phyloP scores from a whole-genome alignment of 768 basidiomycete species.

The Phaeotremella skinneri region DNA sequence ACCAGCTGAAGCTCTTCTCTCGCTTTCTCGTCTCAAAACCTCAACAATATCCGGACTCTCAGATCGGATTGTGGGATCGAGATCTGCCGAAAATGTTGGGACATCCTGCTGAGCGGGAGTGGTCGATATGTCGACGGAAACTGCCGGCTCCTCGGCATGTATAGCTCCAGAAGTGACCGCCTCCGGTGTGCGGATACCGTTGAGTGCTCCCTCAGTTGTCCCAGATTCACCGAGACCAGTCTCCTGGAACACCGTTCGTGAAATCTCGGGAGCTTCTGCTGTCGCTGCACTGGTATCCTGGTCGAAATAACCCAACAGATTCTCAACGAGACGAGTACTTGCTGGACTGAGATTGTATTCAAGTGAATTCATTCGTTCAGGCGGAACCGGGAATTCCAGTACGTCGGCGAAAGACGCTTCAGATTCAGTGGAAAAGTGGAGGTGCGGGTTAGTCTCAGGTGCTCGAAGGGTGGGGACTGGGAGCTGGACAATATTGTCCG shows the following conservation, averaged over 20 bases:
- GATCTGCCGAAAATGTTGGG: not conserved
- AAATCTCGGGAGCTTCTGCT: not conserved
- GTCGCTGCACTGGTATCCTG: not conserved
- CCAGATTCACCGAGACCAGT: too few species aligned
- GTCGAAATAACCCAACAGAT: not conserved
- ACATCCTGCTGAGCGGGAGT: not conserved
- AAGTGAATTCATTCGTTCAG: slow-evolving; percentile 3
- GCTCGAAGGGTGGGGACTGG: not conserved
- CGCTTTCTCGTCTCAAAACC: not conserved
- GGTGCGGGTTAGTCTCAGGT: not conserved
- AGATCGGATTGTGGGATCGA: not conserved
- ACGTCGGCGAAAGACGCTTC: slow-evolving; percentile 4
- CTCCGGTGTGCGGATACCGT: too few species aligned
- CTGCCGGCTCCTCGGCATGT: too few species aligned
- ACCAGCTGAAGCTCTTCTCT: not conserved
- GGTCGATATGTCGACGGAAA: not conserved
- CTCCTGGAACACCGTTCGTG: too few species aligned
- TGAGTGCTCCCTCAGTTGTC: too few species aligned
- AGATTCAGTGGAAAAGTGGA: not conserved
- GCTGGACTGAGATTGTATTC: not conserved
- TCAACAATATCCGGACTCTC: not conserved
- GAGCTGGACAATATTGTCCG: not conserved
- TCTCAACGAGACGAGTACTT: not conserved
- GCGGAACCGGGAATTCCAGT: slow-evolving; percentile 16
- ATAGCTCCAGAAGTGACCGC: too few species aligned